A percentile compares a stretch with the other conserved stretches of the same genome.
Evolutionary conservation across 2,329 filamentous ascomycete genomes (phyloP).

Genomic region (Clarireedia sp.): DNA sequence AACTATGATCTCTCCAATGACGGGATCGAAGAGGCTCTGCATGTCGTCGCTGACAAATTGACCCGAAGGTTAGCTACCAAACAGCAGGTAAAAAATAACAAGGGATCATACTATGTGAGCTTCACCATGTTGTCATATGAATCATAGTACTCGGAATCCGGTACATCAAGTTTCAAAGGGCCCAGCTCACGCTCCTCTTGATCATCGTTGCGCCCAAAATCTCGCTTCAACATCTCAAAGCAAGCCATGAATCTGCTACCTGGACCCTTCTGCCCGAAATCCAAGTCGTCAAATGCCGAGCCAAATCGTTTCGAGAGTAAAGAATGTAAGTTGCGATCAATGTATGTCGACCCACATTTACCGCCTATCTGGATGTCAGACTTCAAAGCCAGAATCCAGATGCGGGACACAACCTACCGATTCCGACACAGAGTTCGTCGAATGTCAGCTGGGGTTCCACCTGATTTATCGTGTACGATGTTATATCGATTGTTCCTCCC

Average conservation of each 20-base stretch:
- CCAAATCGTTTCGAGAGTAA: conserved; percentile 20
- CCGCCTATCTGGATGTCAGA: conserved; percentile 13
- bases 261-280: conserved; percentile 14
- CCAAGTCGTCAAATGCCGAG: conserved; percentile 12
- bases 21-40: conserved; percentile 21
- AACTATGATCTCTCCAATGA: conserved; percentile 14
- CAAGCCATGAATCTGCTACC: conserved; percentile 17
- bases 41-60: conserved; percentile 16
- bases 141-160: conserved; percentile 15
- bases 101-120: conserved; percentile 15
- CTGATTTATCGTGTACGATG: conserved; percentile 18
- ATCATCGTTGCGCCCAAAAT: conserved; percentile 15
- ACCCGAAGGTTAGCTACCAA: neutral
- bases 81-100: neutral
- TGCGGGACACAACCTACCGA: neutral
- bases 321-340: conserved; percentile 21
- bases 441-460: conserved; percentile 14
- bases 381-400: neutral
- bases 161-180: conserved; percentile 14
- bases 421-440: conserved; percentile 18
- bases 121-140: conserved; percentile 13
- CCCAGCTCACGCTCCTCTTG: conserved; percentile 9
- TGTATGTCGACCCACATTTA: conserved; percentile 22
- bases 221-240: conserved; percentile 15
- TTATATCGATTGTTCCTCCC: conserved; percentile 23